These are phyloP conservation scores for Fusarium sp. DNA, from an alignment of 2,329 filamentous ascomycete genomes.

Conservation along the genomic window DNA sequence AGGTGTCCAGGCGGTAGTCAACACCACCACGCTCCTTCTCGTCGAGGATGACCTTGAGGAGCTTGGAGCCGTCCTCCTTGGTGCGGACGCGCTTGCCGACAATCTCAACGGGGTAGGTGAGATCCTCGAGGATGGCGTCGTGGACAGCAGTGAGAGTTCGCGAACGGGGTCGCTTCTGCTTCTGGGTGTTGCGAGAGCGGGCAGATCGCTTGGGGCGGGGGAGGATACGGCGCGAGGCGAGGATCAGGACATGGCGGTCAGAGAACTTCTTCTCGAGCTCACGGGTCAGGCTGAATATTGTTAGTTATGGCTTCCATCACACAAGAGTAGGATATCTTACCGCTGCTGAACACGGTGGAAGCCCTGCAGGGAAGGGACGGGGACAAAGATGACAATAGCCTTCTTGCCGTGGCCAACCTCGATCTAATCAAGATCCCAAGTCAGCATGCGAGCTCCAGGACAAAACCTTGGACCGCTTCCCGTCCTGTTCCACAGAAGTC, in stretches of 20 bases:
- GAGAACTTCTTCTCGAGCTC: constrained; percentile 99
- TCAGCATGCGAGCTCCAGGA: constrained; percentile 83
- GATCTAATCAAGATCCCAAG: constrained; percentile 82
- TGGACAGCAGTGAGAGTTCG: constrained; percentile 98
- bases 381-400: constrained; percentile 99
- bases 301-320: constrained; percentile 25
- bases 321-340: constrained; percentile 67
- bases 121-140: constrained; percentile 96
- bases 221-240: constrained; percentile 98
- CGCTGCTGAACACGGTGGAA: constrained; percentile 99
- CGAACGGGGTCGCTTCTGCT: constrained; percentile 98
- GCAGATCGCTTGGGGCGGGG: constrained; percentile 98
- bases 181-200: constrained; percentile 95
- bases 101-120: constrained; percentile 99
- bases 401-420: constrained; percentile 99
- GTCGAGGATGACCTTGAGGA: constrained; percentile 98
- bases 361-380: constrained; percentile 95
- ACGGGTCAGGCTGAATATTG: constrained; percentile 84
- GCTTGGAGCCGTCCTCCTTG: constrained; percentile 98
- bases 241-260: constrained; percentile 99
- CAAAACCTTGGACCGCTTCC: constrained; percentile 79
- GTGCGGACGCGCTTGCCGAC: constrained; percentile 99
- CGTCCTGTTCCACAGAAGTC: constrained; percentile 73
- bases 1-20: constrained; percentile 99
- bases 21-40: constrained; percentile 99